A percentile compares a stretch with the other conserved stretches of the same genome.
Evolutionary conservation across 1,139 yeast species (phyloP).

Genomic region (Pichia sp.): DNA sequence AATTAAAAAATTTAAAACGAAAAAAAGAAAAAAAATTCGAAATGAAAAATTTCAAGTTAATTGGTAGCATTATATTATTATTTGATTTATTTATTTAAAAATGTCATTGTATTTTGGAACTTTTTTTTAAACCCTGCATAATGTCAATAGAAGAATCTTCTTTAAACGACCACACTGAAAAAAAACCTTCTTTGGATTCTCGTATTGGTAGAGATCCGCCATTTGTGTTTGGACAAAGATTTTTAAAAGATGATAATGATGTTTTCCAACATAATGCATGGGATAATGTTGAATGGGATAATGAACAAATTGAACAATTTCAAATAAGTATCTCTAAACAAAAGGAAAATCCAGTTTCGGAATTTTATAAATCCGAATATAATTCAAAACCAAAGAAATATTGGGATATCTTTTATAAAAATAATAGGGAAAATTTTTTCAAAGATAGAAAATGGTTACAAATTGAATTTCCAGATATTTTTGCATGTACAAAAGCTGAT

Average conservation of each 20-base stretch:
- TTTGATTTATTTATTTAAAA: too few relatives aligned
- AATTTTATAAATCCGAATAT: slow-evolving; percentile 71
- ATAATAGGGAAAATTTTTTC: slow-evolving; percentile 88
- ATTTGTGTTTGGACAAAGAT: slow-evolving; percentile 85
- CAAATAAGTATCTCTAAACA: slow-evolving; percentile 70
- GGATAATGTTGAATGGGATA: slow-evolving; percentile 98
- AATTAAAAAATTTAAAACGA: neutral
- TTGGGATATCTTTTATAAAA: slow-evolving; percentile 92
- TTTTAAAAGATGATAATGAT: slow-evolving; percentile 61
- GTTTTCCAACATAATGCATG: slow-evolving; percentile 95
- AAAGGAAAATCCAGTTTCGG: slow-evolving; percentile 74
- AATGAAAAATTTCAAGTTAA: too few relatives aligned
- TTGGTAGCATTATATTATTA: too few relatives aligned
- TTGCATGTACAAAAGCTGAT: slow-evolving; percentile 65
- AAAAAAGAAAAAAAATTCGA: too few relatives aligned
- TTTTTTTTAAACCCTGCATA: too few relatives aligned
- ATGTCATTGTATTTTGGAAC: too few relatives aligned
- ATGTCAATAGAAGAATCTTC: neutral
- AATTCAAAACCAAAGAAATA: slow-evolving; percentile 85
- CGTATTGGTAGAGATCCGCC: slow-evolving; percentile 84
- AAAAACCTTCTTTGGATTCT: slow-evolving; percentile 38
- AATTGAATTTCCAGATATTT: slow-evolving; percentile 84
- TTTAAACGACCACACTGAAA: too few relatives aligned
- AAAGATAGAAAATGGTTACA: slow-evolving; percentile 95
- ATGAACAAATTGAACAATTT: slow-evolving; percentile 74